Base-by-base conservation (phyloP, 2,329 filamentous ascomycete genomes). In the Aureobasidium zeae region DNA sequence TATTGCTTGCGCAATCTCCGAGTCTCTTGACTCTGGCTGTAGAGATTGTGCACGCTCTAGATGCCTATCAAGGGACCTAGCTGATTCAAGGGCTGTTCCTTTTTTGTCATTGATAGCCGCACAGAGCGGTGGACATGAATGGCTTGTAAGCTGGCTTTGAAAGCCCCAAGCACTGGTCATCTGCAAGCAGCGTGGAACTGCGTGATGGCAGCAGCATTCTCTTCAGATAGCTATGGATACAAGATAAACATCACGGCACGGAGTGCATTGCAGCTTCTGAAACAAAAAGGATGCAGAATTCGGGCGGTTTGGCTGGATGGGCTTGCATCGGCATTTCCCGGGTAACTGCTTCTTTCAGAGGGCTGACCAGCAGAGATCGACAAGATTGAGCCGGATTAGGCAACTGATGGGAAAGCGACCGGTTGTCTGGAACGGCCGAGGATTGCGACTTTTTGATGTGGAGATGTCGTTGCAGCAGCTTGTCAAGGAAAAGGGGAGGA, bases 371-470 rank as follows among this genome's bases (percentile, higher is more conserved):
- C 20, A 13, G 13, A 20, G 37, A 41, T 41, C 37, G 28, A 16
- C 37, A 19, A 17, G 12, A 31, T 41, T 7, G 8, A 12, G 20
- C 28, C 28, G 6, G 7, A 25, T 22, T 2, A 31, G 37, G 37
- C 17, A 39, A 38, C 22, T n/a, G 11, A 12, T 12, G 22, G 35
- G 13, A 38, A 38, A 29, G 34, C 15, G n/a, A 28, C 24, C 20
- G 17, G 15, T 31, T 32, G 37, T 43, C 39, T 43, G 39, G 39
- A 43, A 43, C 30, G 29, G n/a, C 30, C 11, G 22, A 43, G 39
- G 39, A 43, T 33, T 34, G 39, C 39, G 39, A 34, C 29, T 33
- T 34, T 30, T 21, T 28, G 15, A 43, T 43, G 39, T 43, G 39
- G 39, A 43, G 39, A n/a, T n/a, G n/a, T n/a, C n/a, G n/a, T n/a